Evolutionary conservation across 2,329 filamentous ascomycete species (phyloP), one percentile per base, ranked within the genome.

Genomic region (Diaporthe amygdali): DNA sequence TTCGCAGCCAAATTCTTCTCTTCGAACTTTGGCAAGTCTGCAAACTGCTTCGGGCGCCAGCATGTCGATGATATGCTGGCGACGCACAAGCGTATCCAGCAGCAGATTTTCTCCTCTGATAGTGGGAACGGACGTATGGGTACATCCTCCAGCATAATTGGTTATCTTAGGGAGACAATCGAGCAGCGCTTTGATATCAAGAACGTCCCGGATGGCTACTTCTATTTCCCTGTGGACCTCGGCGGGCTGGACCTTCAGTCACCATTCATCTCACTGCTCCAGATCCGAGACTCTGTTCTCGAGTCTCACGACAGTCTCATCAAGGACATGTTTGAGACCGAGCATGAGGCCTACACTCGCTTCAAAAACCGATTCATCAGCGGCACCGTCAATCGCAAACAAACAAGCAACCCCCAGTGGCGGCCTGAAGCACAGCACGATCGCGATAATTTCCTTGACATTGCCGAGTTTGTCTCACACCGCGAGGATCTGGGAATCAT

Each of bases 111-210:
- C 74, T 78, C 81, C 3, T 74, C 1, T 72, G 66, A 46, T 6
- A 32, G 39, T 17, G 66, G 44, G 5, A 64, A 30, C 34, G 51
- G 39, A 6, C 71, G 70, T 46, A 52, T 72, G 25, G 66, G 74
- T 20, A 66, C 76, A 6, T 71, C 77, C 2, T 78, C 76, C 3
- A 87, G 85, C 37, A 86, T 91, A 2, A 86, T 86, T 0, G 84
- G 86, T n/a, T 85, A 90, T 73, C 82, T 92, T 2, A 88, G 89
- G 64, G 79, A 81, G 17, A 81, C 83, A 8, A 87, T 92, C 14
- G 75, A 80, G 5, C 76, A 84, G 10, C 86, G 88, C 0, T 92
- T 92, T 72, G 79, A 80, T 2, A 80, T 85, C 37, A 72, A 73
- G 1, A 73, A 85, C 30, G 76, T 87, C 15, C 82, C 84, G 4